These are phyloP conservation scores for Fraxinus ornus DNA, from an alignment of 305 asterid species.

Conservation along the genomic window DNA sequence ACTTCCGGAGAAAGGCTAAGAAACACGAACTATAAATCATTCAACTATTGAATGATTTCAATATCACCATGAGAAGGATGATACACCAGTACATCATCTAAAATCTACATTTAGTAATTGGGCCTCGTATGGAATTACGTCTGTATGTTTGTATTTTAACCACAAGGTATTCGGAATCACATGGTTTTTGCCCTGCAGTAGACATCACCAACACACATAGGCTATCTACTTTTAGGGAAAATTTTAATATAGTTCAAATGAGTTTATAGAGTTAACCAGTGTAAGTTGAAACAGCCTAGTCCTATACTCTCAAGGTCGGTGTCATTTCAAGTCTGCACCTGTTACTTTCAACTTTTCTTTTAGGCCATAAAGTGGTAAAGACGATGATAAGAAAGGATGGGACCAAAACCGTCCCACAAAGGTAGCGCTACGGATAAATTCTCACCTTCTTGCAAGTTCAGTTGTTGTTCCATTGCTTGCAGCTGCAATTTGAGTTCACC, in stretches of 20 bases:
- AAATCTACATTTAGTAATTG: background rate
- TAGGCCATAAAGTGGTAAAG: background rate
- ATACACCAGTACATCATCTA: background rate
- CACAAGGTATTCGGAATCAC: background rate
- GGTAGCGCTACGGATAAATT: background rate
- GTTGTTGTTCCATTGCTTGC: conserved; percentile 95
- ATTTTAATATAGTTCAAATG: background rate
- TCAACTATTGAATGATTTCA: too few species aligned
- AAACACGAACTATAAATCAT: too few species aligned
- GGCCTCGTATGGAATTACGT: background rate
- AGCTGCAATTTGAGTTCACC: conserved; percentile 89
- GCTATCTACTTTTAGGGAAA: background rate
- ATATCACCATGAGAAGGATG: background rate
- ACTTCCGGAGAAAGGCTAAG: background rate
- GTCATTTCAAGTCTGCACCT: background rate
- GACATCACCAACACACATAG: background rate
- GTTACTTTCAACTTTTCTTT: background rate
- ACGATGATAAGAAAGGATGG: background rate
- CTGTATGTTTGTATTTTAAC: background rate
- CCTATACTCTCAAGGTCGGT: background rate
- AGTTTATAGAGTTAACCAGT: background rate
- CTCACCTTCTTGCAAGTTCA: conserved; percentile 83
- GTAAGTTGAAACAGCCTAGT: background rate
- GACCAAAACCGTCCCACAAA: background rate
- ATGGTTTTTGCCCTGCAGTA: background rate